phyloP scores from a whole-genome alignment of 192 early-diverging fungal species.

The Coemansia sp. region DNA sequence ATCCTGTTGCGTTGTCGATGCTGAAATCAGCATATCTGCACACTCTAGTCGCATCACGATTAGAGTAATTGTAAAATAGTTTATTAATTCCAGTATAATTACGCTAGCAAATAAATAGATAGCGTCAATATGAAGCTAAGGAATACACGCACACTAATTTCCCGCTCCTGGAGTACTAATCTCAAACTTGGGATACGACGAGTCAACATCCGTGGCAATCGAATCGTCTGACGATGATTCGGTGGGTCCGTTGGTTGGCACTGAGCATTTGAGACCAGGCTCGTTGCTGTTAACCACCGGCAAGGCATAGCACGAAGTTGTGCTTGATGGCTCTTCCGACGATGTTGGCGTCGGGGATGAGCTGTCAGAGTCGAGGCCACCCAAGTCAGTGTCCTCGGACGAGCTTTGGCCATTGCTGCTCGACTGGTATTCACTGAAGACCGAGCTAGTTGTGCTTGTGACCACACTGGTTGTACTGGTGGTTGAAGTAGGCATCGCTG shows the following conservation, averaged over 20 bases:
- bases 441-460: no score
- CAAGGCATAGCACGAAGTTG: background rate
- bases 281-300: conserved; percentile 3
- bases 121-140: background rate
- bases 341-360: no score
- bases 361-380: no score
- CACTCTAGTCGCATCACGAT: no score
- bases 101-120: background rate
- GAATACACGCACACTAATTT: background rate
- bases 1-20: no score
- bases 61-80: no score
- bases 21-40: no score
- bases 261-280: background rate
- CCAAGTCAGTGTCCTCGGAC: no score
- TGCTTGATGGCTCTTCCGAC: background rate
- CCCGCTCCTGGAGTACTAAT: background rate
- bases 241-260: background rate
- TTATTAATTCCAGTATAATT: background rate
- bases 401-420: no score
- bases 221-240: background rate
- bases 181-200: background rate
- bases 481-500: no score
- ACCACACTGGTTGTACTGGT: no score
- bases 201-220: background rate
- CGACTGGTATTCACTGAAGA: no score